phyloP scores from a whole-genome alignment of 257 asterid species.

The Solanum sitiens region DNA sequence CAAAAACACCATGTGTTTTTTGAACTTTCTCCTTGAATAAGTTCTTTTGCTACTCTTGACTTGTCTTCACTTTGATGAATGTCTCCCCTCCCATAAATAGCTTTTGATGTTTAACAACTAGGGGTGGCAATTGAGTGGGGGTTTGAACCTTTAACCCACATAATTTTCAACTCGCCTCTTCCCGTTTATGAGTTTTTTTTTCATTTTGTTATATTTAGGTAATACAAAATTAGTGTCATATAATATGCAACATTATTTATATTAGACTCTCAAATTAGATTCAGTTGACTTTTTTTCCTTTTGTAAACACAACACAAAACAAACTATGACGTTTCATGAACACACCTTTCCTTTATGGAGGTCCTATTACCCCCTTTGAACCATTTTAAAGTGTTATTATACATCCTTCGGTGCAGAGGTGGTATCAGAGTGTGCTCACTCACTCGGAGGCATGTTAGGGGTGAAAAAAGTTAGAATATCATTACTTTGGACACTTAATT shows the following conservation, averaged over 20 bases:
- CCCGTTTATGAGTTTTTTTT: background rate
- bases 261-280: too few relatives aligned
- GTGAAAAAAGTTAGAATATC: too few relatives aligned
- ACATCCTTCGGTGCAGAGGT: background rate
- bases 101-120: background rate
- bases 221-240: too few relatives aligned
- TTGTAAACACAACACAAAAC: background rate
- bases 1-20: background rate
- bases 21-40: background rate
- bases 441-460: too few relatives aligned
- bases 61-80: background rate
- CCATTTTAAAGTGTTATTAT: too few relatives aligned
- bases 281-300: background rate
- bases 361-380: too few relatives aligned
- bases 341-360: too few relatives aligned
- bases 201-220: too few relatives aligned
- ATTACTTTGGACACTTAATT: too few relatives aligned
- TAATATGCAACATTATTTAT: too few relatives aligned
- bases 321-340: background rate
- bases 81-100: background rate
- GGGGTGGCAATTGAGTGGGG: background rate
- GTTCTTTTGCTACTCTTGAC: background rate
- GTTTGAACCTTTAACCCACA: background rate
- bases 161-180: background rate
- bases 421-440: background rate